Base-by-base conservation (phyloP, 805 yeast genomes). In the Danielia oregonensis region DNA sequence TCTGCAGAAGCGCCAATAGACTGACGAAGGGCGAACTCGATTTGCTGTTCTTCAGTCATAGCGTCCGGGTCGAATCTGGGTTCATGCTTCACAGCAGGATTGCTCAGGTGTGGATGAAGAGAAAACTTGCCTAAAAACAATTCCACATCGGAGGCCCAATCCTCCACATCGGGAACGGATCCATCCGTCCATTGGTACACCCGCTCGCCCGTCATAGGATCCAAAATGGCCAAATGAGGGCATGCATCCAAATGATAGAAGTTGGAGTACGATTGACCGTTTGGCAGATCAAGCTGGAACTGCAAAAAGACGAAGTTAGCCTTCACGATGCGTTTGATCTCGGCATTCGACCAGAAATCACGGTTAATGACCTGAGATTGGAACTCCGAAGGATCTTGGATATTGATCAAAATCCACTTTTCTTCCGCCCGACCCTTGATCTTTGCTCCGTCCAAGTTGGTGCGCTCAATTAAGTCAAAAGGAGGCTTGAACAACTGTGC, bases 171-270 rank as follows among this genome's bases (percentile, higher is more conserved):
- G 0, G 94, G 94, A 1, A 78, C 80, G 19, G 59, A 61, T 1
- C 74, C 76, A 29, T 67, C 72, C n/a, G 69, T 63, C 96, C 97
- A 93, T 34, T 69, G 70, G 46, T 74, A 73, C 36, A 87, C 74
- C 40, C 95, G 71, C 59, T 93, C 99, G 15, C 97, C 97, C 0
- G 98, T 93, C 55, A 89, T 78, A 2, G 98, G 97, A 52, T 93
- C 99, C 32, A 93, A 56, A 25, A 93, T 85, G 1, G 96, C 85
- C 26, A 93, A 79, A 55, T 93, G 97, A 1, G 99, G 99, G 54
- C 65, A 82, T 16, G 72, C 74, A 2, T 68, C 61, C 29, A 85
- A 71, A 3, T 82, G 81, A 56, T 93, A 89, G 50, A 84, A 82
- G 42, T 82, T 79, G 13, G 70, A 49, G 55, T 86, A 93, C 40